Percentiles rank a stretch among this genome's conserved stretches.
These are phyloP conservation scores for Cryphonectria carpinicola DNA, from an alignment of 2,329 filamentous ascomycete species.

Conservation along the genomic window DNA sequence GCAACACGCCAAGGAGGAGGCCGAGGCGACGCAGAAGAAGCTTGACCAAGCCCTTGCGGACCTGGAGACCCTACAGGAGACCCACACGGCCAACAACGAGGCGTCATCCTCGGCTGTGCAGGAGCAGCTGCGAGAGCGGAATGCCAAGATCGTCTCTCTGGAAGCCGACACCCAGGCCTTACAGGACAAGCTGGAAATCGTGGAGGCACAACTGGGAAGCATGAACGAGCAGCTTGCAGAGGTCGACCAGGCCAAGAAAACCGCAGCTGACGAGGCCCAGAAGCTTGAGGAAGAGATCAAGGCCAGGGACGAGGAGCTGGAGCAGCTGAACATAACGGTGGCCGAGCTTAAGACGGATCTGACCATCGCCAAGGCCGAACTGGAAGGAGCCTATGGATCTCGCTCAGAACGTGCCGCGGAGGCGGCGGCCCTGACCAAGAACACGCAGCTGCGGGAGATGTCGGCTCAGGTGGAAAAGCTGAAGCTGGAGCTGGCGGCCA, in stretches of 20 bases:
- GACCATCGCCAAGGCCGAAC: constrained; percentile 63
- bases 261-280: constrained; percentile 35
- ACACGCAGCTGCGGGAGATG: constrained; percentile 51
- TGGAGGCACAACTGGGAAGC: constrained; percentile 32
- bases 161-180: constrained; percentile 48
- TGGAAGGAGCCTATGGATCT: constrained; percentile 64
- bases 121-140: constrained; percentile 48
- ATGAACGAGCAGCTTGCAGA: constrained; percentile 28
- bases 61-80: constrained; percentile 45
- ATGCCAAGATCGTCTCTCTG: constrained; percentile 47
- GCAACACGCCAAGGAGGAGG: constrained; percentile 32
- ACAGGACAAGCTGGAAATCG: constrained; percentile 43
- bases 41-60: constrained; percentile 53
- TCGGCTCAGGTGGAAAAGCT: constrained; percentile 54
- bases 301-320: constrained; percentile 55
- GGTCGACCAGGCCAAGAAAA: constrained; percentile 37
- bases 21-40: constrained; percentile 50
- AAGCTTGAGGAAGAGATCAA: constrained; percentile 50
- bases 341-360: constrained; percentile 65
- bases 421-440: constrained; percentile 57
- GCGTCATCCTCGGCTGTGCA: constrained; percentile 41
- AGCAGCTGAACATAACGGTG: constrained; percentile 54
- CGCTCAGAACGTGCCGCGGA: constrained; percentile 63
- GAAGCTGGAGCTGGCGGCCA: constrained; percentile 53
- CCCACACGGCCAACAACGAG: constrained; percentile 36